Evolutionary conservation across 2,329 filamentous ascomycete genomes (phyloP), one percentile per base, ranked within the genome.

Genomic region (Coniochaeta hoffmannii): DNA sequence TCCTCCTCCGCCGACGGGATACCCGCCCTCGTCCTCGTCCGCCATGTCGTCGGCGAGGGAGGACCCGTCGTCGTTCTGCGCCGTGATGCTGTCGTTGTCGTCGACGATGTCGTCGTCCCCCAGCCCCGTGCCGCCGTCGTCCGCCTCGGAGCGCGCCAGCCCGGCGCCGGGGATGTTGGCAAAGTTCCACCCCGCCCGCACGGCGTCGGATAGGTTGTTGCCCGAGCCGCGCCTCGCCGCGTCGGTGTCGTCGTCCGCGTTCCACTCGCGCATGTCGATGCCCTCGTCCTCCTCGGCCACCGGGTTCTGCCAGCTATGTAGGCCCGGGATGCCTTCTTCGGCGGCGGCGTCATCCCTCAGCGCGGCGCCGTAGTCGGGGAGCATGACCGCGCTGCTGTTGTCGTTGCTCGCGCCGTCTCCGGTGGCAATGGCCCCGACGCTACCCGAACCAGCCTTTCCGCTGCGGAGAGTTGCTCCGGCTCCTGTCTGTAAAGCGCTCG

Each of bases 401-500:
- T 61, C 53, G 36, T 55, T 50, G 53, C 56, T 59, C 59, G 61
- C 17, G 53, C 24, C 26, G 57, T 22, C 15, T 36, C 32, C 52
- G 28, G 38, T 7, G 52, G 60, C 57, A 57, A 62, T 15, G 22
- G 54, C 35, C 7, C 63, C 66, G 60, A 66, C 67, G 61, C 65
- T 76, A 71, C 67, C 76, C 72, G 73, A 80, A 80, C 81, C 81
- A 85, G 68, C 80, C 78, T 73, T 80, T 79, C 70, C 81, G 74
- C 68, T 79, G 78, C 68, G 86, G 83, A 71, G 85, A 88, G 72
- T 83, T 85, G 78, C 87, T 90, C 73, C 88, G 81, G 78, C 85
- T 89, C 78, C 85, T 81, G 71, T 80, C 80, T 46, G 41, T 46
- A 81, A 89, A 82, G 82, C 87, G 88, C 87, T 90, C 89, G 89